These are phyloP conservation scores for Epichloe bromicola DNA, from an alignment of 2,329 filamentous ascomycete genomes.

Conservation along the genomic window DNA sequence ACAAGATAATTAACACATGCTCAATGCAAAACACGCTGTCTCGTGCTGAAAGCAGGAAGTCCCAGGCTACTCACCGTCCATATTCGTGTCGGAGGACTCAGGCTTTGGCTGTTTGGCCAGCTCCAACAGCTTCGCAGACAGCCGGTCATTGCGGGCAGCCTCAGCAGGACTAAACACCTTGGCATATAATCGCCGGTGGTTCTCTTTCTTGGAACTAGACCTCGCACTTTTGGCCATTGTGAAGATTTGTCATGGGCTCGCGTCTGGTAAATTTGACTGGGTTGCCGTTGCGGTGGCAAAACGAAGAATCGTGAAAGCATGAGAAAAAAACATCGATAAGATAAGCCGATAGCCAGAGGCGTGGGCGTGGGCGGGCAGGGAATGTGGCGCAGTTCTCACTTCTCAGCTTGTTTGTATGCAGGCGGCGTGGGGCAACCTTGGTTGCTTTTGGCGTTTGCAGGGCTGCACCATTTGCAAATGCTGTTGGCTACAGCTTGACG, in stretches of 20 bases:
- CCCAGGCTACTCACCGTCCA: conserved; percentile 24
- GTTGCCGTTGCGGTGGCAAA: not conserved
- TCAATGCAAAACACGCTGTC: not conserved
- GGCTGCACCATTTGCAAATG: not conserved
- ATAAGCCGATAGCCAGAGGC: not conserved
- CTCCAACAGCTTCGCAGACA: conserved; percentile 76
- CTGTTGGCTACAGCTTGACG: not conserved
- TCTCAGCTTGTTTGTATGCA: not conserved
- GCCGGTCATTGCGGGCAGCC: conserved; percentile 63
- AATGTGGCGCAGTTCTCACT: conserved; percentile 2
- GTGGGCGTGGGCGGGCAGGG: not conserved
- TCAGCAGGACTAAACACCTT: conserved; percentile 78
- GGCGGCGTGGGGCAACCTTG: too few species aligned
- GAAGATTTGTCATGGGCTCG: not conserved
- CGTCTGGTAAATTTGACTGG: not conserved
- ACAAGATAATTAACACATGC: not conserved
- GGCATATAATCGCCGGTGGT: conserved; percentile 67
- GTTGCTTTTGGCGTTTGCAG: too few species aligned
- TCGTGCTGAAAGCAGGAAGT: not conserved
- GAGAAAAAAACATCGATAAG: conserved; percentile 1
- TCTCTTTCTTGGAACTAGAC: conserved; percentile 67
- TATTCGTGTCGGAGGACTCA: conserved; percentile 34
- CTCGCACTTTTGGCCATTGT: conserved; percentile 81
- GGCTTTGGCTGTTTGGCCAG: conserved; percentile 66
- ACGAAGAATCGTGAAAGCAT: not conserved